Evolutionary conservation across 1,284 basidiomycete species (phyloP).

Genomic region (Pyrrhoderma noxium): DNA sequence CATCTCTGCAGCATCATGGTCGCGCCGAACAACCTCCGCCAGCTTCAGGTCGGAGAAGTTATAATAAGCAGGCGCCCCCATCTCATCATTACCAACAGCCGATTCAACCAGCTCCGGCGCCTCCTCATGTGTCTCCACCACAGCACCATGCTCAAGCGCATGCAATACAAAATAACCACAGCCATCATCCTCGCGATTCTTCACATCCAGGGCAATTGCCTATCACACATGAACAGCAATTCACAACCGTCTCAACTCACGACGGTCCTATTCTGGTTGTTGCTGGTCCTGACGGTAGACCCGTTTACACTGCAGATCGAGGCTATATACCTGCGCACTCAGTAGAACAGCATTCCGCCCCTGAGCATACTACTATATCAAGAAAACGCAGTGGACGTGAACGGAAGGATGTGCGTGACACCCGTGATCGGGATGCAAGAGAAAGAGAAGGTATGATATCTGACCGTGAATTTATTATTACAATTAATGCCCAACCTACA

Average conservation of each 20-base stretch:
- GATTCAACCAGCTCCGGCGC: conserved; percentile 6
- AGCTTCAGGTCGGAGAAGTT: neutral
- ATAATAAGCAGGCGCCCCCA: neutral
- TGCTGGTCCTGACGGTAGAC: conserved; percentile 13
- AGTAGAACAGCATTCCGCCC: neutral
- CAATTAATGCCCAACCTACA: neutral
- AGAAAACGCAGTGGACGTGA: conserved; percentile 10
- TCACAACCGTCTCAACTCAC: conserved; percentile 5
- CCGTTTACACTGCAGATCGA: conserved; percentile 11
- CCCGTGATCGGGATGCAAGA: conserved; percentile 6
- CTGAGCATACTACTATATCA: neutral
- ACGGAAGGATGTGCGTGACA: conserved; percentile 5
- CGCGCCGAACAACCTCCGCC: conserved; percentile 1
- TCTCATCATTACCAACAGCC: conserved; percentile 11
- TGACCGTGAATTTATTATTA: neutral
- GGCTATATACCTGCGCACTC: conserved; percentile 5
- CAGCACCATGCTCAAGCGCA: conserved; percentile 4
- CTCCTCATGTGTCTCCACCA: conserved; percentile 8
- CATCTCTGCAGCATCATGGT: conserved; percentile 1
- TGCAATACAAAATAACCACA: neutral
- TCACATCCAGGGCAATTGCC: conserved; percentile 13
- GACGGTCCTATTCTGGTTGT: conserved; percentile 14
- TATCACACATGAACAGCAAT: conserved; percentile 11
- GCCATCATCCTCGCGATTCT: conserved; percentile 7
- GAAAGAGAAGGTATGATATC: conserved; percentile 10